Evolutionary conservation across 768 basidiomycete species (phyloP).

Genomic region (Leccinum arenicola): DNA sequence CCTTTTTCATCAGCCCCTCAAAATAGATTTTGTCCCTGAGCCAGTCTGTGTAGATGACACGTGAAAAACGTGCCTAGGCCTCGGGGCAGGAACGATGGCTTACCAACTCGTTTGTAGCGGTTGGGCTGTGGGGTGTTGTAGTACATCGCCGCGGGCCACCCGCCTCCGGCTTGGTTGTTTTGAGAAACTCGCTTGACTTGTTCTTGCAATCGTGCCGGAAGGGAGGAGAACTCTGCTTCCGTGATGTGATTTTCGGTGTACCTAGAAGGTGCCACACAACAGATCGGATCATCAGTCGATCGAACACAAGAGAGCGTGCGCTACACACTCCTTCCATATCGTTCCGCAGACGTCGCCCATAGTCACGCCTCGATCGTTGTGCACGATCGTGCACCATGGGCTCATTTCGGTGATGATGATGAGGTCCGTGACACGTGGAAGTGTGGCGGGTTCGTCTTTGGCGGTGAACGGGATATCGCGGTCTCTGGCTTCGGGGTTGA

Average conservation of each 20-base stretch:
- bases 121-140: slow-evolving; percentile 46
- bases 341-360: slow-evolving; percentile 68
- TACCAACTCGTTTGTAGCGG: slow-evolving; percentile 62
- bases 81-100: slow-evolving; percentile 24
- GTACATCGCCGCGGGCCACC: slow-evolving; percentile 40
- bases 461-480: slow-evolving; percentile 51
- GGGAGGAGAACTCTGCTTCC: slow-evolving; percentile 57
- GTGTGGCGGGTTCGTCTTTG: slow-evolving; percentile 65
- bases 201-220: slow-evolving; percentile 67
- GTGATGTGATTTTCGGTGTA: slow-evolving; percentile 69
- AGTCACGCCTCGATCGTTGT: slow-evolving; percentile 72
- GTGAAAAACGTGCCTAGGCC: slow-evolving; percentile 1
- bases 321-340: slow-evolving; percentile 74
- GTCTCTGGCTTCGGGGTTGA: slow-evolving; percentile 57
- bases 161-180: slow-evolving; percentile 30
- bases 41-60: slow-evolving; percentile 53
- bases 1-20: slow-evolving; percentile 59
- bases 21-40: slow-evolving; percentile 71
- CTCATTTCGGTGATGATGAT: slow-evolving; percentile 57
- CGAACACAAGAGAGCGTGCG: not conserved
- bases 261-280: slow-evolving; percentile 34
- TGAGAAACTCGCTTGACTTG: slow-evolving; percentile 62
- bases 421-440: slow-evolving; percentile 61
- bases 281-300: slow-evolving; percentile 10
- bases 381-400: slow-evolving; percentile 79